Conservation (phyloP, 2,329 filamentous ascomycete species). For the Hypoxylon sp. region DNA sequence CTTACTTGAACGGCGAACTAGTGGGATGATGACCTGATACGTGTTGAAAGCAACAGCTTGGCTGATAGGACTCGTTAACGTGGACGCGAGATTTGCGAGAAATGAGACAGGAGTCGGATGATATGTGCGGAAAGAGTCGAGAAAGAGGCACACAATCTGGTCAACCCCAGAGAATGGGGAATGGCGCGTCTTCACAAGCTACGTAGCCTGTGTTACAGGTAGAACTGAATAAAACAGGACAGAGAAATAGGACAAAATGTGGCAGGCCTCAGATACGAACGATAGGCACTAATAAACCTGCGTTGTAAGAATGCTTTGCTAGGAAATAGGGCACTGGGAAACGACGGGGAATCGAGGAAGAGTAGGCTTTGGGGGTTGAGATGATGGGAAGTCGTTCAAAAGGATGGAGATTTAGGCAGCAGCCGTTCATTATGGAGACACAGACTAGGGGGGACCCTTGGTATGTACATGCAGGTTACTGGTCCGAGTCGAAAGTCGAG, state of each 20-base stretch:
- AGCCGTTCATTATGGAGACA: constrained; percentile 50
- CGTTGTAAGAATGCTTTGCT: constrained; percentile 22
- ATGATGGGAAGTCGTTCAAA: constrained; percentile 46
- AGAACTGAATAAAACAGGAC: constrained; percentile 30
- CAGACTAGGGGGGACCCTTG: constrained; percentile 43
- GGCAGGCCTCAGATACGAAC: constrained; percentile 26
- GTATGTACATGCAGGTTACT: constrained; percentile 18
- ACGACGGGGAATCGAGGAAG: constrained; percentile 39
- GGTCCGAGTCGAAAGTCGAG: constrained; percentile 24
- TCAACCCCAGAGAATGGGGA: constrained; percentile 6
- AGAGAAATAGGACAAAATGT: constrained; percentile 31
- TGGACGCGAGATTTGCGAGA: constrained; percentile 26
- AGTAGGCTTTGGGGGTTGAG: constrained; percentile 29
- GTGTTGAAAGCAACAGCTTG: constrained; percentile 13
- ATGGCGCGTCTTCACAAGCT: constrained; percentile 28
- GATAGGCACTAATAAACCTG: constrained; percentile 19
- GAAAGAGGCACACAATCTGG: constrained; percentile 24
- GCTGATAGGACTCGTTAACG: constrained; percentile 20
- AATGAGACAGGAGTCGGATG: constrained; percentile 23
- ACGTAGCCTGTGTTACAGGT: constrained; percentile 26
- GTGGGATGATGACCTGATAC: constrained; percentile 20
- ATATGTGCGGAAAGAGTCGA: constrained; percentile 18
- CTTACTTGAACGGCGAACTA: constrained; percentile 36
- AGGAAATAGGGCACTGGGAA: constrained; percentile 22
- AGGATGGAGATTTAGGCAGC: constrained; percentile 54